Evolutionary conservation across 2,329 filamentous ascomycete genomes (phyloP), one percentile per base, ranked within the genome.

Genomic region (Talaromyces funiculosus): DNA sequence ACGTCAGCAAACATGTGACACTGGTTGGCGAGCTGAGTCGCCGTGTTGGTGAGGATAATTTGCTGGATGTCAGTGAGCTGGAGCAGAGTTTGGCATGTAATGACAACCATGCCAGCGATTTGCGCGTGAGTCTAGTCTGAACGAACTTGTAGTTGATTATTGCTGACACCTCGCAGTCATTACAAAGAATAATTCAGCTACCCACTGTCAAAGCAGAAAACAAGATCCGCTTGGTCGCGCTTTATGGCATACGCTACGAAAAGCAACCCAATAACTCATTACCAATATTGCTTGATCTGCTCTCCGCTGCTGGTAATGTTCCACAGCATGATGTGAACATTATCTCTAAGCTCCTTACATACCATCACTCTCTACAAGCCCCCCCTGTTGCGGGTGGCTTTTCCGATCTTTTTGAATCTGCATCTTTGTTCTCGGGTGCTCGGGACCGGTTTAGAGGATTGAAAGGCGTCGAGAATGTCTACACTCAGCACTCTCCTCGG

Each of bases 1-100:
- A 99, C 67, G 94, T 99, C 58, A 97, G 92, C 78, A 99, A 99
- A 72, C 94, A 99, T 72, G 95, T 99, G 61, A 96, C 94, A 0
- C 80, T 99, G 22, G 94, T 99, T 22, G 92, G 92, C 0, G 95
- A 99, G 72, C 82, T 99, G 42, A 97, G 92, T 73, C 84, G 93
- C 61, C 86, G 90, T 60, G 92, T 99, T 14, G 90, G 89, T 6
- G 86, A 89, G 40, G 90, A 97, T 67, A 91, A 86, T 67, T 77
- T 99, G 40, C 81, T 99, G n/a, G 94, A 99, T 73, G 92, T 97
- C 61, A 96, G 92, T 75, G 94, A 99, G 78, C 82, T 97, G 51
- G 94, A 99, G 76, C 94, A 99, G 74, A 97, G 92, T 71, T 79
- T 99, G 59, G 94, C 93, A 53, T 99, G 95, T 76, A 97, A 94